phyloP scores from a whole-genome alignment of 1,139 yeast species.

The Diutina siamensis region DNA sequence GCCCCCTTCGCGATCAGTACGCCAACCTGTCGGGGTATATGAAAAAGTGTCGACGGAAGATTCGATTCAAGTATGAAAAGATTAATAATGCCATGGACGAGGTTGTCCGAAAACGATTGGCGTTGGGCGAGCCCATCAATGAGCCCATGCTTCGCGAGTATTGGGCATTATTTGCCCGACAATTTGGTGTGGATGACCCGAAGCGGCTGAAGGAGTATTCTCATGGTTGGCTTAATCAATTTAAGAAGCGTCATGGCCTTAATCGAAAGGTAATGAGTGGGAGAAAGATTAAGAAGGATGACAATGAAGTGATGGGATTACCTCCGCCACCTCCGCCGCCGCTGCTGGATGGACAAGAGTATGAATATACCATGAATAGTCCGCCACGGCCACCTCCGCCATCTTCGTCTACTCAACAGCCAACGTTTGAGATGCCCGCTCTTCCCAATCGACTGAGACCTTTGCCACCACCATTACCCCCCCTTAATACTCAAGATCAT shows the following conservation, averaged over 20 bases:
- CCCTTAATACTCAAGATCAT: background rate
- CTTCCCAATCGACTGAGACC: conserved; percentile 1
- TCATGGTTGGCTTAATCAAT: conserved; percentile 53
- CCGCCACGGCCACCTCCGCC: conserved; percentile 5
- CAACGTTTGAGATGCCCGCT: conserved; percentile 8
- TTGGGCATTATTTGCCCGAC: conserved; percentile 45
- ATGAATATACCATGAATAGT: background rate
- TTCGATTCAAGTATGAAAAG: conserved; percentile 42
- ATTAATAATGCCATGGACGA: conserved; percentile 49
- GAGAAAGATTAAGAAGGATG: background rate
- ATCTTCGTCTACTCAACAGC: no score
- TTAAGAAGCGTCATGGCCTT: conserved; percentile 47
- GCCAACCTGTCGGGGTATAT: conserved; percentile 23
- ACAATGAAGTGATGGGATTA: background rate
- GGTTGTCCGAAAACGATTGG: conserved; percentile 34
- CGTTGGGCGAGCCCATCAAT: conserved; percentile 34
- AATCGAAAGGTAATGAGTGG: conserved; percentile 3
- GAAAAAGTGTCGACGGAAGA: conserved; percentile 35
- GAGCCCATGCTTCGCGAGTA: conserved; percentile 45
- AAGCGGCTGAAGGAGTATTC: conserved; percentile 41
- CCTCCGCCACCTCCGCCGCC: background rate
- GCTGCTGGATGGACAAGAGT: background rate
- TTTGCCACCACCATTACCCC: background rate
- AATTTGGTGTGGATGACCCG: conserved; percentile 49
- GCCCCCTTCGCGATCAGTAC: conserved; percentile 33